These are phyloP conservation scores for Chloropicon primus DNA, from an alignment of 139 green algal species.

Conservation along the genomic window DNA sequence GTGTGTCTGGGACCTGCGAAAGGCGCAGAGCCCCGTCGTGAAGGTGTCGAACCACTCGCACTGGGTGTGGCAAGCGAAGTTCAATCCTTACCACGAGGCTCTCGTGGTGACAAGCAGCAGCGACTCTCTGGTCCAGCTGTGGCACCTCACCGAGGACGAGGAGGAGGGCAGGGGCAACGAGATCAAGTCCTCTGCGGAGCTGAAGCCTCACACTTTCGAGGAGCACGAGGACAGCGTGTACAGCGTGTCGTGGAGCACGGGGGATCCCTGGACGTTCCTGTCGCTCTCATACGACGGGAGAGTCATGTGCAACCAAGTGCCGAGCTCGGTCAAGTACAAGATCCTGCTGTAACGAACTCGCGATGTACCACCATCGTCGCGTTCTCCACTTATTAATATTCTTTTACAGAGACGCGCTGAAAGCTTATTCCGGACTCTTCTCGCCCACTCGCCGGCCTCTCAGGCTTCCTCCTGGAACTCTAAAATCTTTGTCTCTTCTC, in stretches of 20 bases:
- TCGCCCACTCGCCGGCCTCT: not conserved
- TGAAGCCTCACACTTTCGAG: constrained; percentile 41
- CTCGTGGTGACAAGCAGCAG: constrained; percentile 51
- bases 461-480: too few species aligned
- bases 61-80: constrained; percentile 62
- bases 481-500: not conserved
- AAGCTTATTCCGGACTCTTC: not conserved
- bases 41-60: constrained; percentile 56
- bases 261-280: constrained; percentile 63
- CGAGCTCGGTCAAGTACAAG: constrained; percentile 62
- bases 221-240: constrained; percentile 52
- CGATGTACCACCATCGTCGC: too few species aligned
- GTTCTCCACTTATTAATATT: not conserved
- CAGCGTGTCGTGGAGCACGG: constrained; percentile 47
- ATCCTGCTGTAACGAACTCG: constrained; percentile 56
- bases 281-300: constrained; percentile 67
- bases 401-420: not conserved
- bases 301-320: constrained; percentile 50
- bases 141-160: not conserved
- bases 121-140: constrained; percentile 35
- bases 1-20: constrained; percentile 61
- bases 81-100: constrained; percentile 50
- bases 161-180: not conserved
- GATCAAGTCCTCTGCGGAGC: constrained; percentile 34
- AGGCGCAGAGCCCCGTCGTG: constrained; percentile 33